These are phyloP conservation scores for Xylaria arbuscula DNA, from an alignment of 2,329 filamentous ascomycete genomes.

Conservation along the genomic window DNA sequence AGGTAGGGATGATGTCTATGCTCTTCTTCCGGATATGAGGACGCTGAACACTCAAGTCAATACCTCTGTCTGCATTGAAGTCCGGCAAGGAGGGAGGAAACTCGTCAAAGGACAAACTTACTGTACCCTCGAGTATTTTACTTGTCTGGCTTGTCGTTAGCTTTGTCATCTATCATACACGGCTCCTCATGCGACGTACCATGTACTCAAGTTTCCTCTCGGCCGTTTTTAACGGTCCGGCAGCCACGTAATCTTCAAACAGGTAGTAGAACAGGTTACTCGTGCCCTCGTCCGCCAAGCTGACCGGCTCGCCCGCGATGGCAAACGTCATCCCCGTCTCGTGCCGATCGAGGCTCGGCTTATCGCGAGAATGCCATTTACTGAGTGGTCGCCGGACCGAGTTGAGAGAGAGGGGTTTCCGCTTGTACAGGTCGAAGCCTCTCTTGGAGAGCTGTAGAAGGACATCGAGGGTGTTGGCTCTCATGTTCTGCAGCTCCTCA, in stretches of 20 bases:
- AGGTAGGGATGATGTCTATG: slow-evolving; percentile 64
- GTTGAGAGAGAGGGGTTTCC: slow-evolving; percentile 57
- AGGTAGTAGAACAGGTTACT: slow-evolving; percentile 74
- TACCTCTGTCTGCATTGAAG: not conserved
- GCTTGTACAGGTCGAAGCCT: slow-evolving; percentile 54
- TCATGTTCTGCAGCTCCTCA: slow-evolving; percentile 51
- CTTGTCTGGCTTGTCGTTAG: slow-evolving; percentile 48
- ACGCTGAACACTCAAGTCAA: slow-evolving; percentile 41
- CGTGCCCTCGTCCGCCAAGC: slow-evolving; percentile 60
- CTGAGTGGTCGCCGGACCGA: slow-evolving; percentile 52
- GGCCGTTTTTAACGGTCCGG: slow-evolving; percentile 63
- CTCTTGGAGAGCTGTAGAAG: slow-evolving; percentile 54
- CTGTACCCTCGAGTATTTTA: slow-evolving; percentile 51
- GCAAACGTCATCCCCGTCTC: slow-evolving; percentile 41
- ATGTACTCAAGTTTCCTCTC: slow-evolving; percentile 61
- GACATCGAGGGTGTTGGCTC: slow-evolving; percentile 54
- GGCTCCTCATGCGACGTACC: slow-evolving; percentile 50
- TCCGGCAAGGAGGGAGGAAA: slow-evolving; percentile 8
- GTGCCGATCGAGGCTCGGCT: slow-evolving; percentile 36
- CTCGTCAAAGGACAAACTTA: slow-evolving; percentile 40
- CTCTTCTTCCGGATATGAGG: slow-evolving; percentile 55
- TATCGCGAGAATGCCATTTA: slow-evolving; percentile 53
- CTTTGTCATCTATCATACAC: slow-evolving; percentile 18
- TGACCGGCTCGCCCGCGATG: slow-evolving; percentile 32
- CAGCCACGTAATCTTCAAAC: slow-evolving; percentile 73